A percentile compares a stretch with the other conserved stretches of the same genome.
Conservation (phyloP, 257 asterid genomes). For the Solanum peruvianum region DNA sequence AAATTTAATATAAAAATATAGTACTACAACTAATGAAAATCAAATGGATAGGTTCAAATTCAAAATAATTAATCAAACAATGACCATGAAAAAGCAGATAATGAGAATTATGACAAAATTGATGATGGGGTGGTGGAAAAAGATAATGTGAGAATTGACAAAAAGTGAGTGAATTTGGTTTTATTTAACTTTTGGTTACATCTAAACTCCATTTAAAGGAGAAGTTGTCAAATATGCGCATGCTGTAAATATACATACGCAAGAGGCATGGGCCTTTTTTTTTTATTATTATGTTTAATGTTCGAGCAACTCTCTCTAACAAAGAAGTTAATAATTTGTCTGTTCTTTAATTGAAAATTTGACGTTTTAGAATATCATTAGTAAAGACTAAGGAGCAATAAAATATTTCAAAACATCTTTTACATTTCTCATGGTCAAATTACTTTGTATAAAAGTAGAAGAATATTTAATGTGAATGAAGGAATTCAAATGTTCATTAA, state of each 20-base stretch:
- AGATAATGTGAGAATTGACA: neutral
- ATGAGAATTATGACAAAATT: neutral
- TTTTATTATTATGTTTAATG: no score
- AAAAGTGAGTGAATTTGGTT: neutral
- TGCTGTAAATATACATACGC: neutral
- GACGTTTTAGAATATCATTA: no score
- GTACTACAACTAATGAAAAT: neutral
- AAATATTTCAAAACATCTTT: no score
- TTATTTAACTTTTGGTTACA: neutral
- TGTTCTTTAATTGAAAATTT: no score
- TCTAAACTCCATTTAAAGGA: neutral
- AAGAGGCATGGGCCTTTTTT: neutral
- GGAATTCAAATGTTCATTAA: neutral
- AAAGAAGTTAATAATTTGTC: accelerated
- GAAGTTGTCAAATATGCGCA: neutral
- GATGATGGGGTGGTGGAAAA: neutral
- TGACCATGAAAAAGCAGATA: neutral
- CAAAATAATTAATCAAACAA: neutral
- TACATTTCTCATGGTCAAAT: neutral
- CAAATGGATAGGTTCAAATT: neutral
- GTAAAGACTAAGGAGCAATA: neutral
- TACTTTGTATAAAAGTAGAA: neutral
- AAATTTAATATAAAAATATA: neutral
- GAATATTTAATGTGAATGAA: no score
- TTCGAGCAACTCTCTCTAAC: neutral